A percentile compares a stretch with the other conserved stretches of the same genome.
Conservation (phyloP, 1,284 basidiomycete species). For the Cerrena zonata region DNA sequence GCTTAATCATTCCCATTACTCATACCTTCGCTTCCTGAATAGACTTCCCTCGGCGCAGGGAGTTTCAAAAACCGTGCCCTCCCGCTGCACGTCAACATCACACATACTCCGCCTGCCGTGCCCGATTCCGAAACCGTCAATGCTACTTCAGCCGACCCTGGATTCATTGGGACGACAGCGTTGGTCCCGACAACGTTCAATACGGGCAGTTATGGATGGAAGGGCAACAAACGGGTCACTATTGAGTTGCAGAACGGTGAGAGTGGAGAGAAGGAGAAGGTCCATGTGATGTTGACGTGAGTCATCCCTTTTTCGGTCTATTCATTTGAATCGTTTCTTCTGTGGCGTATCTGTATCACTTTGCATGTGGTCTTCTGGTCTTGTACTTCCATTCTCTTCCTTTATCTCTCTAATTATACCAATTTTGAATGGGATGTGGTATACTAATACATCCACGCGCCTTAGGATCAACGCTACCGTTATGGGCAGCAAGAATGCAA, state of each 20-base stretch:
- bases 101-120: constrained; percentile 56
- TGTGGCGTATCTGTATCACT: no score
- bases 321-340: constrained; percentile 6
- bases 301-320: constrained; percentile 25
- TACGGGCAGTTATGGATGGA: constrained; percentile 79
- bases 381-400: no score
- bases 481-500: constrained; percentile 62
- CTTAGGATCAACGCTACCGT: constrained; percentile 72
- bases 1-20: neutral
- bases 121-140: constrained; percentile 33
- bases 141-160: constrained; percentile 45
- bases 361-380: no score
- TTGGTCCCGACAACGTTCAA: constrained; percentile 55
- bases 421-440: neutral
- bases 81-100: constrained; percentile 63
- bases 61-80: constrained; percentile 60
- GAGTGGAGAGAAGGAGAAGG: constrained; percentile 52
- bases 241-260: constrained; percentile 55
- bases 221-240: constrained; percentile 61
- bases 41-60: constrained; percentile 44
- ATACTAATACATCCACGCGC: no score
- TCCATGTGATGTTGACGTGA: constrained; percentile 71
- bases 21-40: constrained; percentile 1
- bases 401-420: no score
- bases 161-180: constrained; percentile 53